Percentiles rank a stretch among this genome's conserved stretches.
These are phyloP conservation scores for Triticum dicoccoides DNA, from an alignment of 176 grass and related monocot species.

Conservation along the genomic window DNA sequence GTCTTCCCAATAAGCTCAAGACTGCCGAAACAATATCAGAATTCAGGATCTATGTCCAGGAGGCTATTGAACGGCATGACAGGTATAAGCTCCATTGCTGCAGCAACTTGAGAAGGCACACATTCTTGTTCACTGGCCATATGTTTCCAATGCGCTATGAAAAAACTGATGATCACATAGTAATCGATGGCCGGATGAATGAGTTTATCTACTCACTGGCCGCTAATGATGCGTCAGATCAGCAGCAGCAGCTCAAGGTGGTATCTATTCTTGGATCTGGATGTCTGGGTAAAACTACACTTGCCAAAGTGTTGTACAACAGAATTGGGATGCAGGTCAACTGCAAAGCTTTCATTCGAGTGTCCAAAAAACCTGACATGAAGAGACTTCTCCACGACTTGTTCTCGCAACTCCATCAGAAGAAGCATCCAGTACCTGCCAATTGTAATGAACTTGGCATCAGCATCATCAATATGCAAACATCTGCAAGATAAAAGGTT, in stretches of 20 bases:
- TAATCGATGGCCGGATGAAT: neutral
- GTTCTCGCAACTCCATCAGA: neutral
- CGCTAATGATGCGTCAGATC: neutral
- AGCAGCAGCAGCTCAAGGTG: neutral
- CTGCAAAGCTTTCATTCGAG: neutral
- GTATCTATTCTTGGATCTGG: neutral
- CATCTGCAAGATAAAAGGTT: neutral
- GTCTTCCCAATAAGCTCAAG: neutral
- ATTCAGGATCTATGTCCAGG: neutral
- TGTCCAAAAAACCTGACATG: conserved; percentile 1
- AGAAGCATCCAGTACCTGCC: neutral
- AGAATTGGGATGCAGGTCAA: neutral
- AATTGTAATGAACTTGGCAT: neutral
- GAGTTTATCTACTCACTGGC: neutral
- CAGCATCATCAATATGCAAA: too few relatives aligned
- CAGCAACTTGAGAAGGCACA: neutral
- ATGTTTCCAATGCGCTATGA: neutral
- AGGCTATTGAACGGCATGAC: neutral
- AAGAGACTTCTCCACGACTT: neutral
- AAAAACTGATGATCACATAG: neutral
- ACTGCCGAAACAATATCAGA: neutral
- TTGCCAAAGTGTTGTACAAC: neutral
- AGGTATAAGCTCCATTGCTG: neutral
- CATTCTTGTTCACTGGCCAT: too few relatives aligned
- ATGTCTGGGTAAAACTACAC: neutral